Base-by-base conservation (phyloP, 306 rosid genomes). In the Alnus rubra region DNA sequence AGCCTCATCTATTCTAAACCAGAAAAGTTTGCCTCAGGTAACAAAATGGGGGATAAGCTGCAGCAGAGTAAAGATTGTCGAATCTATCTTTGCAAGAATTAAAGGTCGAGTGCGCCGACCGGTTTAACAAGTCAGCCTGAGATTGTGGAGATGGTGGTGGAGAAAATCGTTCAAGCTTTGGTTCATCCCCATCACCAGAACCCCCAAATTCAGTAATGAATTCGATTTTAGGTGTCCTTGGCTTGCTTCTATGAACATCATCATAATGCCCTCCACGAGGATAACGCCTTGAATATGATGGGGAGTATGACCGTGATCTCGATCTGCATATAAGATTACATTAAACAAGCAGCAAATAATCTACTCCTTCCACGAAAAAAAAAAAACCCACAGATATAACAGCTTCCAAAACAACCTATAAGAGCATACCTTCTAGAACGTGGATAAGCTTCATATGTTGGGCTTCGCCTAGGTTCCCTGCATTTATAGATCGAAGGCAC, bases 31-130 rank as follows among this genome's bases (percentile, higher is more conserved):
- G 89, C 88, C 97, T 89, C 92, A 80, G 91, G 87, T 79, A 89
- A 92, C 88, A 90, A 94, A 79, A 90, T 86, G 88, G 82, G 85
- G 76, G 89, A 84, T 71, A 94, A 87, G 90, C 87, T 85, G 95
- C 97, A 91, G 91, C 97, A 94, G 93, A 85, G 93, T 84, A 91
- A 92, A 92, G 85, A 90, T 88, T 87, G 92, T 88, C 98, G 90
- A 91, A 91, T 90, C 90, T 87, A 95, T 95, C 98, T 91, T 92
- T 90, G 93, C 93, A 92, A 92, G 83, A 90, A 89, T 89, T 80
- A 95, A 95, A 88, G 99, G 94, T 90, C 91, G 87, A 92, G 98
- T 95, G 98, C 98, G 91, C 98, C 98, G 97, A 95, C 99, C 99
- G 98, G 93, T 85, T 95, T 80, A 93, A 84, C 84, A 74, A 70